Percentiles rank a stretch among this genome's conserved stretches.
Evolutionary conservation across 1,139 yeast genomes (phyloP).

Genomic region (Saccharomyces uvarum): DNA sequence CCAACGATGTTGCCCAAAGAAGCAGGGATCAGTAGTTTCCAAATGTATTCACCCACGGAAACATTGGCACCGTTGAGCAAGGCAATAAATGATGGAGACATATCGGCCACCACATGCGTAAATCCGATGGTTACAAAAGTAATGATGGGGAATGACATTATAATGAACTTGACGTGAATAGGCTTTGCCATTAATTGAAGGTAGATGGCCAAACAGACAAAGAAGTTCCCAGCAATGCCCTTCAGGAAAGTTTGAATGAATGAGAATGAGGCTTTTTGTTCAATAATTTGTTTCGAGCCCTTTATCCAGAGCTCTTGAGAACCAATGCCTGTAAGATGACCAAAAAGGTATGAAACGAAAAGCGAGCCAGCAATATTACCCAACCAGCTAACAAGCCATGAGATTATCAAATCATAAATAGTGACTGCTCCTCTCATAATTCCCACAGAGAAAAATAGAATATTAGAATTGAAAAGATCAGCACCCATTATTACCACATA

Average conservation of each 20-base stretch:
- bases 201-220: constrained; percentile 65
- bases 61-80: constrained; percentile 57
- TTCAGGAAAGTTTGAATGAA: constrained; percentile 56
- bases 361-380: constrained; percentile 56
- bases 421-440: constrained; percentile 62
- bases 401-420: constrained; percentile 50
- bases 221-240: constrained; percentile 70
- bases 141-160: constrained; percentile 60
- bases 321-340: constrained; percentile 48
- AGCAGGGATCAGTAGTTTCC: constrained; percentile 66
- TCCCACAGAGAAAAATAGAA: constrained; percentile 62
- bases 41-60: constrained; percentile 55
- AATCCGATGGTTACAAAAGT: constrained; percentile 69
- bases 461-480: constrained; percentile 66
- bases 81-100: constrained; percentile 60
- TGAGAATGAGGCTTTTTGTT: constrained; percentile 39
- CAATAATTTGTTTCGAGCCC: constrained; percentile 44
- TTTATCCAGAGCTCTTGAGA: constrained; percentile 34
- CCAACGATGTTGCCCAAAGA: constrained; percentile 66
- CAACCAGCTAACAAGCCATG: constrained; percentile 64
- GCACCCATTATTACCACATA: constrained; percentile 68
- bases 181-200: constrained; percentile 73
- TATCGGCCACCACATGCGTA: constrained; percentile 76
- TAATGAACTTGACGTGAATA: constrained; percentile 63
- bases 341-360: constrained; percentile 57